Base-by-base conservation (phyloP, 257 asterid species). In the Ballota nigra region DNA sequence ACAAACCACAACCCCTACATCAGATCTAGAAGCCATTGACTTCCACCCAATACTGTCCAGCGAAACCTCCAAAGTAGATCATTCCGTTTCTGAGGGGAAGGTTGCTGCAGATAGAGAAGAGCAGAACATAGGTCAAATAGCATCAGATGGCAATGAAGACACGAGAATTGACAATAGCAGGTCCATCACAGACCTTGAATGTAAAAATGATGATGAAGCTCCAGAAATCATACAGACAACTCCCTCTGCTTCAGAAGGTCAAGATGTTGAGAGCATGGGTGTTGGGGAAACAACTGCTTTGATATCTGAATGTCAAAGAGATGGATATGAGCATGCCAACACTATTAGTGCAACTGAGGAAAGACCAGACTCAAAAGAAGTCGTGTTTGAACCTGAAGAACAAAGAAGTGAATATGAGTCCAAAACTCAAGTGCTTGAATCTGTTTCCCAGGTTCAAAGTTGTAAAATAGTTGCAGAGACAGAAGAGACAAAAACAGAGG, bases 131-230 rank as follows among this genome's bases (percentile, higher is more conserved):
- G 75, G 41, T 49, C 66, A 63, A 66, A 24, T 49, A 52, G 81
- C 67, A 65, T 23, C 41, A 31, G 72, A 51, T 43, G 80, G 71
- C n/a, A 19, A 68, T 26, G 80, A 75, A 66, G 84, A 80, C 67
- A 60, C 64, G 62, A 74, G 31, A 71, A 11, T 62, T 40, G 84
- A 80, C 5, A 69, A 81, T 69, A 75, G 66, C 41, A 72, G 62
- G 60, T 53, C 60, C 60, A 53, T 53, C 60, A 53, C 60, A 53
- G 60, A 19, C 29, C 60, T 53, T 53, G 60, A 53, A 19, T 9
- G 60, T 53, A 20, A 19, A 53, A 53, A 7, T 53, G 60, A 18
- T 9, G 81, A 74, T 61, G 79, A 78, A 55, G 70, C 62, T 55
- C 75, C 61, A 52, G 63, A 65, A 55, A 68, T 31, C 43, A 33